These are phyloP conservation scores for Dimargaris verticillata DNA, from an alignment of 192 early-diverging fungal species.

Conservation along the genomic window DNA sequence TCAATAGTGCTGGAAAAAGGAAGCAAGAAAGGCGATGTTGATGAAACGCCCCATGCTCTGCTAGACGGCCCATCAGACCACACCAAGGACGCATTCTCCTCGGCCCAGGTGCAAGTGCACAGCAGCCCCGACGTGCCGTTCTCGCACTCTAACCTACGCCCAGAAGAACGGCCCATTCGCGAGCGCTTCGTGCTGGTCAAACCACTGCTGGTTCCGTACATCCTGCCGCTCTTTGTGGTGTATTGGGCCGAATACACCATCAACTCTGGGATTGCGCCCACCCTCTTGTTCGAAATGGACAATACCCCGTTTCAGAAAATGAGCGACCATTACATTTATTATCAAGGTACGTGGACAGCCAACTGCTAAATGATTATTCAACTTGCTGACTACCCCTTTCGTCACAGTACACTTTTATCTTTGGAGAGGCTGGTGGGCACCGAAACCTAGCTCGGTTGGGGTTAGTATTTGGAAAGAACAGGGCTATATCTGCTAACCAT, in stretches of 20 bases:
- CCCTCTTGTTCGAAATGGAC: constrained; percentile 19
- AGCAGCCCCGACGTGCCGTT: constrained; percentile 1
- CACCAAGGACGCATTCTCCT: not conserved
- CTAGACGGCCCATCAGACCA: not conserved
- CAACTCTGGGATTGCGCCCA: constrained; percentile 24
- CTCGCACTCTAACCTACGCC: constrained; percentile 8
- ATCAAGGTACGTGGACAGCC: constrained; percentile 12
- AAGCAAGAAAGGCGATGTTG: not conserved
- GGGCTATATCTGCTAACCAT: not conserved
- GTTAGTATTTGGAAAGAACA: not conserved
- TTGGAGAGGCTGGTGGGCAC: constrained; percentile 17
- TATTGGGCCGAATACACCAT: constrained; percentile 25
- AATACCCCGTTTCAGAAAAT: constrained; percentile 23
- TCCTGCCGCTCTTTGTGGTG: constrained; percentile 24
- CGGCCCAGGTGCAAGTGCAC: not conserved
- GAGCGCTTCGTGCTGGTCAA: constrained; percentile 19
- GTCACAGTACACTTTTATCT: constrained; percentile 14
- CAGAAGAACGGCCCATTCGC: constrained; percentile 17
- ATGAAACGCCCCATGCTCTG: not conserved
- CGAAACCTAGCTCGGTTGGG: constrained; percentile 14
- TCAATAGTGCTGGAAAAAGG: constrained; percentile 13
- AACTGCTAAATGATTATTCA: not conserved
- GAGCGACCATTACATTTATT: constrained; percentile 15
- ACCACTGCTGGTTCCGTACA: constrained; percentile 18
- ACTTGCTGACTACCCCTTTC: not conserved